Evolutionary conservation across 352 stramenopile genomes (phyloP), one percentile per base, ranked within the genome.

Genomic region (Phytophthora tubulina): DNA sequence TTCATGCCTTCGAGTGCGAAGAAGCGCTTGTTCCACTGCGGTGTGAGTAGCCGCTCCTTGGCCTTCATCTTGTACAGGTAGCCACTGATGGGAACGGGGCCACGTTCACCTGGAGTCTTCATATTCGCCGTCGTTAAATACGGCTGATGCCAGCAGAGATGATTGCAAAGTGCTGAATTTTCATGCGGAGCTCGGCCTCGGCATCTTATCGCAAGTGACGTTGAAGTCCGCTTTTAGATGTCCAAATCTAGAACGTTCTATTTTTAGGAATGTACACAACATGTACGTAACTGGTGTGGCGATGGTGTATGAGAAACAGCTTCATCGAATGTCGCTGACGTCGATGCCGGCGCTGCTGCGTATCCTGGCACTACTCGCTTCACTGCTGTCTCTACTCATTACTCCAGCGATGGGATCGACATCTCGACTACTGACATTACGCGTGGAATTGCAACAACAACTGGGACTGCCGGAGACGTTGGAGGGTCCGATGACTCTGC

Each of bases 21-120:
- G 74, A 89, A 95, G 50, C 86, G 88, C 62, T 89, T 91, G 75
- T 84, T 93, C 86, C 85, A 96, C 67, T 94, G 84, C 56, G 86
- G 85, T 15, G 85, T 89, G 41, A 96, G 76, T 57, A 94, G 31
- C 5, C 79, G 77, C 70, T 94, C 82, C 48, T 75, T 82, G 54
- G 80, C 74, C 62, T 96, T 96, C 83, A 95, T 92, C 74, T 96
- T 95, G 82, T 82, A 88, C 38, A 95, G 73, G 70, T 93, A 96
- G 57, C 84, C 89, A 55, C 87, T 93, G 70, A 94, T 92, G 17
- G 88, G 85, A 58, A 92, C 82, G 17, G 86, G 83, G 3, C 82
- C 85, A 10, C 81, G 85, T 36, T 89, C 81, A 32, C 45, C 52
- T 46, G 80, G 80, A 14, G 58, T 75, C 72, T 90, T 93, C 85